Base-by-base conservation (phyloP, 257 asterid species). In the Buddleja alternifolia region DNA sequence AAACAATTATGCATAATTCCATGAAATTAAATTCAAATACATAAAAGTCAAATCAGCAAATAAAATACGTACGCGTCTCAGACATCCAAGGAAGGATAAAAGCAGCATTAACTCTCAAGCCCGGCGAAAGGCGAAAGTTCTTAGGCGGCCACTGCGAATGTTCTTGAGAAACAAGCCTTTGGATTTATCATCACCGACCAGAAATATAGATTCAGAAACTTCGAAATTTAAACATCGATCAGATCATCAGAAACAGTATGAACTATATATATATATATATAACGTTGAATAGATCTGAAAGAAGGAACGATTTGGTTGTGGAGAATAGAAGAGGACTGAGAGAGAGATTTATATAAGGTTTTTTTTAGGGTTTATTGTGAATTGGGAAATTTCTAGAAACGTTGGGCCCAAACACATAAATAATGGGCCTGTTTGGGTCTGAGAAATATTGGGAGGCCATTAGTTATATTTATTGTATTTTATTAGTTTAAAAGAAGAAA, bases 91-190 rank as follows among this genome's bases (percentile, higher is more conserved):
- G 89, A 79, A 84, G 83, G 80, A 77, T 47, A 19, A 3, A 50
- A 73, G 75, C 90, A 82, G 82, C 87, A 82, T 8, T 16, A 70
- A 71, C 85, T 82, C 82, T 82, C 87, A 77, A 84, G 77, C 82
- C 90, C 10, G 82, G 87, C 82, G 79, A 78, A 69, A 74, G 82
- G 88, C 83, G 78, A 82, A 75, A 82, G 86, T 67, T 51, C 79
- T 82, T 52, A 80, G 88, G 77, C 84, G 86, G 86, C 88, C 81
- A 60, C 88, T 84, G 85, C 85, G 90, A 82, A 84, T 84, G 87
- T 79, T 75, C 24, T 78, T 70, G 86, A 82, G 88, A 85, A 82
- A 82, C 84, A 53, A 60, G 88, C 86, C 85, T n/a, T 80, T 75
- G 15, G 6, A n/a, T 47, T 53, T 63, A 1, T 83, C 88, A 74